Evolutionary conservation across 768 basidiomycete species (phyloP).

Genomic region (Leccinum boreale): DNA sequence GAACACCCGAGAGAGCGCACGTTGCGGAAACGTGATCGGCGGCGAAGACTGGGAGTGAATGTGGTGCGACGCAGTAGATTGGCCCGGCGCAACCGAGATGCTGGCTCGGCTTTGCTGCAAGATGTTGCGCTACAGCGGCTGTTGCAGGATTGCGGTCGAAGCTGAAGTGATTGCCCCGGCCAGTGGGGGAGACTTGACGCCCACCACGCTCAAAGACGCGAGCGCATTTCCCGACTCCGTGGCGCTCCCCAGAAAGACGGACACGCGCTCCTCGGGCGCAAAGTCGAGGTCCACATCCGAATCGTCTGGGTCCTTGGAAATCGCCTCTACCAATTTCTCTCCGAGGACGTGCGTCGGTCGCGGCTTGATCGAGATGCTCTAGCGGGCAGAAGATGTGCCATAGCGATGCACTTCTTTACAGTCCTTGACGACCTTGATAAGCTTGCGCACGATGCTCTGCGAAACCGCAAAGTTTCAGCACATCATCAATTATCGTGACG

Average conservation of each 20-base stretch:
- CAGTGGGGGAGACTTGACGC: constrained; percentile 33
- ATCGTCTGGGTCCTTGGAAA: constrained; percentile 48
- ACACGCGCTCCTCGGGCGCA: constrained; percentile 45
- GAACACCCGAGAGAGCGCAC: constrained; percentile 68
- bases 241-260: constrained; percentile 33
- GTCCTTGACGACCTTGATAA: constrained; percentile 81
- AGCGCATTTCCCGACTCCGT: constrained; percentile 47
- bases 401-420: constrained; percentile 63
- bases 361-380: constrained; percentile 31
- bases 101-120: constrained; percentile 43
- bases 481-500: not conserved
- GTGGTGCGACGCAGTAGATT: constrained; percentile 11
- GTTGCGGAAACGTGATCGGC: constrained; percentile 17
- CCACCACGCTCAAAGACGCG: constrained; percentile 17
- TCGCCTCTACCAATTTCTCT: constrained; percentile 63
- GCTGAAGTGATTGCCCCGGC: constrained; percentile 51
- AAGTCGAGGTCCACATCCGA: constrained; percentile 82
- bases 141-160: constrained; percentile 60
- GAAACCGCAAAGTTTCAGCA: constrained; percentile 7
- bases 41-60: constrained; percentile 30
- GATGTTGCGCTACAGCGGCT: constrained; percentile 53
- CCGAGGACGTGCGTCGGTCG: constrained; percentile 50
- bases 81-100: constrained; percentile 24
- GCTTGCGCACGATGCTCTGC: constrained; percentile 74
- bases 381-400: constrained; percentile 26